Evolutionary conservation across 352 stramenopile genomes (phyloP).

Genomic region (Halophytophthora polymorphica): DNA sequence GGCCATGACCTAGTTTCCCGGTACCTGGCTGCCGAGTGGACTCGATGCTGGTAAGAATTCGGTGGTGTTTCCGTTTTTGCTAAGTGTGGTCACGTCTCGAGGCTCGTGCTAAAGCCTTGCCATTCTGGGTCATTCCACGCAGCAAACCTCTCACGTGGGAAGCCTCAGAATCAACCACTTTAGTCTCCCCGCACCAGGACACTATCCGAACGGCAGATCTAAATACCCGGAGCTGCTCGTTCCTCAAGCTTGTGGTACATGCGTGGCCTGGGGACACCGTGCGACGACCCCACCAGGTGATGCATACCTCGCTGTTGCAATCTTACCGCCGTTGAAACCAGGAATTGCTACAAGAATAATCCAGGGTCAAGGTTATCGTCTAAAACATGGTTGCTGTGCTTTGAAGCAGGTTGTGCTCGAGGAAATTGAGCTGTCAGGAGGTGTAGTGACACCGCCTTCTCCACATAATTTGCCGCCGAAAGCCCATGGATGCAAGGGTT

Average conservation of each 20-base stretch:
- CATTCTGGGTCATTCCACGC: not conserved
- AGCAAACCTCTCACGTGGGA: slow-evolving; percentile 16
- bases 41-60: slow-evolving; percentile 17
- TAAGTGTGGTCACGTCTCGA: not conserved
- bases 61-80: not conserved
- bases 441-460: not conserved
- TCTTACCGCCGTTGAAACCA: not conserved
- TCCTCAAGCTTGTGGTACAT: slow-evolving; percentile 34
- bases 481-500: not conserved
- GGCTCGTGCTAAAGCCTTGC: not conserved
- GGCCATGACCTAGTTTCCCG: slow-evolving; percentile 24
- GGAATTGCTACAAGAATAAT: not conserved
- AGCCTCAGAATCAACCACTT: not conserved
- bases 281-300: slow-evolving; percentile 22
- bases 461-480: not conserved
- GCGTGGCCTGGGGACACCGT: not conserved
- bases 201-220: slow-evolving; percentile 14
- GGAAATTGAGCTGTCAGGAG: slow-evolving; percentile 27
- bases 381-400: too few species aligned
- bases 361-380: not conserved
- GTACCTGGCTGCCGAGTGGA: slow-evolving; percentile 31
- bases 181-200: slow-evolving; percentile 1
- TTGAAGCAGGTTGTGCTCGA: slow-evolving; percentile 21
- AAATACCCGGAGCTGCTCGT: slow-evolving; percentile 16
- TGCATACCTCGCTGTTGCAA: too few species aligned